A percentile compares a stretch with the other conserved stretches of the same genome.
Conservation (phyloP, 148 eudicot species). For the Chenopodium formosanum region DNA sequence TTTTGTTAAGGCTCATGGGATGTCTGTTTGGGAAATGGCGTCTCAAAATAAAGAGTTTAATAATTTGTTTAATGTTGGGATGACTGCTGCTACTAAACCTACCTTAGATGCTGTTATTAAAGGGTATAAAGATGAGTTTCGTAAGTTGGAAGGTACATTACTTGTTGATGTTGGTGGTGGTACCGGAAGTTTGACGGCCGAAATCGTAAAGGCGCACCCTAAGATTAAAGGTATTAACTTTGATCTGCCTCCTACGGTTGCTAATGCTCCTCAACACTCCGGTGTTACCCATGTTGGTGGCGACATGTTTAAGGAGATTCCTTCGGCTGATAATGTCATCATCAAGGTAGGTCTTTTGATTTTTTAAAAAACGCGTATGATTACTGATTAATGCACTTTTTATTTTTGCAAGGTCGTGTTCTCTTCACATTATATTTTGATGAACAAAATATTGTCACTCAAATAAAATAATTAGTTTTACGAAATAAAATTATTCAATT, state of each 20-base stretch:
- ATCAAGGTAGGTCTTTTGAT: not conserved
- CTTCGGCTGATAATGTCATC: not conserved
- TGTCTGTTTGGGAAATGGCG: not conserved
- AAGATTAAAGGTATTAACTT: not conserved
- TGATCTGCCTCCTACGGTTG: slow-evolving; percentile 4
- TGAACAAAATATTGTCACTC: too few relatives aligned
- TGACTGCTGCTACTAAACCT: not conserved
- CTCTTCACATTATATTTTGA: too few relatives aligned
- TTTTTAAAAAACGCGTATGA: too few relatives aligned
- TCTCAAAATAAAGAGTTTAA: not conserved
- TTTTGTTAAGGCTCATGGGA: not conserved
- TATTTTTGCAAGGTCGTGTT: too few relatives aligned
- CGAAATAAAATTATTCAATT: too few relatives aligned
- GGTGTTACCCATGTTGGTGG: not conserved
- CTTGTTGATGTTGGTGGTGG: slow-evolving; percentile 1
- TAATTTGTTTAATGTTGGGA: not conserved
- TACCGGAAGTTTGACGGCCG: not conserved
- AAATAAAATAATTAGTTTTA: too few relatives aligned
- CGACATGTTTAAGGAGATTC: not conserved
- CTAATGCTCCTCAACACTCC: not conserved
- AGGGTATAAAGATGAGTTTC: not conserved
- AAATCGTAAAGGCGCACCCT: not conserved
- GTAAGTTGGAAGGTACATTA: not conserved
- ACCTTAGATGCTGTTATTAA: not conserved
- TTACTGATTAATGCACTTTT: too few relatives aligned